Conservation (phyloP, 78 protist genomes). For the Kipferlia bialata region DNA sequence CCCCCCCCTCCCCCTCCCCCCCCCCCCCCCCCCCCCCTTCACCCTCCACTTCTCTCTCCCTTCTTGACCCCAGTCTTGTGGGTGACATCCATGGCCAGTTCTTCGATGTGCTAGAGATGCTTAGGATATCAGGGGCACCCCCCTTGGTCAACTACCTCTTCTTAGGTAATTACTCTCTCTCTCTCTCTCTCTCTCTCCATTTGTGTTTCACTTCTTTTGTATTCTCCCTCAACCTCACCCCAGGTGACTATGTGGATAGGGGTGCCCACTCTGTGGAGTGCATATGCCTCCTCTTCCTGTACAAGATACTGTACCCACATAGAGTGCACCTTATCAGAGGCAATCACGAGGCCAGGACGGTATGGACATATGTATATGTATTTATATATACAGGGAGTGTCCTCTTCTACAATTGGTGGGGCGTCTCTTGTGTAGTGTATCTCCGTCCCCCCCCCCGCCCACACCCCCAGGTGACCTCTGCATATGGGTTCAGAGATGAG, state of each 20-base stretch:
- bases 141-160: slow-evolving; percentile 6
- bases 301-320: slow-evolving; percentile 19
- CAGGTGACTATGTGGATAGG: slow-evolving; percentile 44
- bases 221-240: too few species aligned
- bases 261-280: slow-evolving; percentile 30
- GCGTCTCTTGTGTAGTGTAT: too few species aligned
- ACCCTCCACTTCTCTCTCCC: neutral
- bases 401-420: too few species aligned
- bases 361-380: too few species aligned
- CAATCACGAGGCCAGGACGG: slow-evolving; percentile 23
- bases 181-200: too few species aligned
- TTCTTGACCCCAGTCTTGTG: slow-evolving; percentile 4
- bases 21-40: too few species aligned
- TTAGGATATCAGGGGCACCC: slow-evolving; percentile 3
- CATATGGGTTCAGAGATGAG: neutral
- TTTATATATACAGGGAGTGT: too few species aligned
- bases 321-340: slow-evolving; percentile 8
- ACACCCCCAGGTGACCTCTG: neutral
- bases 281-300: slow-evolving; percentile 17
- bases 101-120: slow-evolving; percentile 14
- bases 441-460: too few species aligned
- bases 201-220: too few species aligned
- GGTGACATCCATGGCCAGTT: slow-evolving; percentile 37
- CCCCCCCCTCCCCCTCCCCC: too few species aligned
- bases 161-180: slow-evolving; percentile 9